Conservation (phyloP, 1,284 basidiomycete genomes). For the Psilocybe mexicana region DNA sequence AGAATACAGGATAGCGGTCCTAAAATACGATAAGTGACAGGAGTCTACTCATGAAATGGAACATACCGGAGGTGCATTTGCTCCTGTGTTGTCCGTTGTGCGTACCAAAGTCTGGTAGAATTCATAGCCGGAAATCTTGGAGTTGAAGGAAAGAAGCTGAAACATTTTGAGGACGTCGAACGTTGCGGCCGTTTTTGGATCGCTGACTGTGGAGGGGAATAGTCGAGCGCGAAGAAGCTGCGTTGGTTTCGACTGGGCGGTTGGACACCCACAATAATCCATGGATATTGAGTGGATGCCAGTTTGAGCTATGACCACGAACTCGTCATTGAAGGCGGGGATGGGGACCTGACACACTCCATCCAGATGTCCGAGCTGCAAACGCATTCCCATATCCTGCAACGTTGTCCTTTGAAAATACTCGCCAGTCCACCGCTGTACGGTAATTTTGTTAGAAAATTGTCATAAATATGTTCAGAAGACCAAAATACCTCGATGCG, state of each 20-base stretch:
- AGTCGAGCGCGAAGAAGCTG: slow-evolving; percentile 25
- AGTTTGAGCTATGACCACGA: slow-evolving; percentile 18
- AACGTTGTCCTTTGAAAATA: slow-evolving; percentile 8
- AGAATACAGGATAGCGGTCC: slow-evolving; percentile 28
- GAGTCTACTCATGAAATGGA: neutral
- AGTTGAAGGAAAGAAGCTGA: slow-evolving; percentile 25
- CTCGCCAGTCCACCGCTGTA: slow-evolving; percentile 7
- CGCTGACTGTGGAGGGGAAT: slow-evolving; percentile 24
- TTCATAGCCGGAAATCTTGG: slow-evolving; percentile 15
- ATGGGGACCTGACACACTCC: neutral
- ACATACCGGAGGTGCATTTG: neutral
- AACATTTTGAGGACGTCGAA: slow-evolving; percentile 22
- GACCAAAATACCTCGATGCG: slow-evolving; percentile 13
- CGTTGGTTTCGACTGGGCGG: neutral
- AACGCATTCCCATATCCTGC: slow-evolving; percentile 4
- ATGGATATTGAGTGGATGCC: slow-evolving; percentile 22
- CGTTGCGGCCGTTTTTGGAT: slow-evolving; percentile 22
- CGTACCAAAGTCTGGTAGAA: neutral
- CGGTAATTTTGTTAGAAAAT: neutral
- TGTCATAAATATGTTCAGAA: neutral
- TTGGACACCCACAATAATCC: slow-evolving; percentile 23
- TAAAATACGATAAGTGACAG: slow-evolving; percentile 9
- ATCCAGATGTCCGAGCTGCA: slow-evolving; percentile 11
- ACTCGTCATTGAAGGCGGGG: slow-evolving; percentile 4
- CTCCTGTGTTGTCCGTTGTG: neutral